Evolutionary conservation across 768 basidiomycete genomes (phyloP).

Genomic region (Crassisporium funariophilum): DNA sequence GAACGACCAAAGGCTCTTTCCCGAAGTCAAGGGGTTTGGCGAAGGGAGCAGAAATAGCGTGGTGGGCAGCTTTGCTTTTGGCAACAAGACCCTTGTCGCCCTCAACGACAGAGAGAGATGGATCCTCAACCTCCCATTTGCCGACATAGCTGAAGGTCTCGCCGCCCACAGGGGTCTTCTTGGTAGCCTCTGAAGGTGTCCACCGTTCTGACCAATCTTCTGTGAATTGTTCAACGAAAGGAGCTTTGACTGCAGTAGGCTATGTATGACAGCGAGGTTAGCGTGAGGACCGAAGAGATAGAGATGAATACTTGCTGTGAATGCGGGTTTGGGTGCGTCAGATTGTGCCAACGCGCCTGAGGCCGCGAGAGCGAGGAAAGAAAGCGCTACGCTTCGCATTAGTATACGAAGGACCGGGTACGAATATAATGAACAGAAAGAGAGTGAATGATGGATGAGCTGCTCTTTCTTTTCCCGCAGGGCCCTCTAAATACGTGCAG

Average conservation of each 20-base stretch:
- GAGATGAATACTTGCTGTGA: constrained; percentile 55
- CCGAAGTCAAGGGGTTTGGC: constrained; percentile 74
- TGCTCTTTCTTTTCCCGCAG: constrained; percentile 26
- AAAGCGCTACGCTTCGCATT: constrained; percentile 90
- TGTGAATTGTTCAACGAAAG: constrained; percentile 97
- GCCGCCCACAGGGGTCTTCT: constrained; percentile 93
- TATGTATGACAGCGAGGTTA: constrained; percentile 32
- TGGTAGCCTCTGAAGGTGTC: constrained; percentile 96
- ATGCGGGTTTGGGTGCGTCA: constrained; percentile 59
- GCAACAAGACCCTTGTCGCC: constrained; percentile 94
- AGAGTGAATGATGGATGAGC: constrained; percentile 36
- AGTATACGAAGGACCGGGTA: constrained; percentile 67
- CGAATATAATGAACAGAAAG: constrained; percentile 35
- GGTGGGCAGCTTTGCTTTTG: constrained; percentile 96
- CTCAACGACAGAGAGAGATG: constrained; percentile 69
- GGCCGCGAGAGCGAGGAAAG: constrained; percentile 70
- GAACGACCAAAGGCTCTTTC: constrained; percentile 86
- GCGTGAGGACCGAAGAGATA: constrained; percentile 10
- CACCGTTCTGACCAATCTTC: constrained; percentile 89
- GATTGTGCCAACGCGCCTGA: constrained; percentile 61
- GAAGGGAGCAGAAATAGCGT: constrained; percentile 97
- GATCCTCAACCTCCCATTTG: constrained; percentile 94
- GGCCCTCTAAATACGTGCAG: constrained; percentile 38
- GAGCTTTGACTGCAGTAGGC: constrained; percentile 79
- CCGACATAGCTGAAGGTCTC: constrained; percentile 99